These are phyloP conservation scores for Russula foetens DNA, from an alignment of 768 basidiomycete species.

Conservation along the genomic window DNA sequence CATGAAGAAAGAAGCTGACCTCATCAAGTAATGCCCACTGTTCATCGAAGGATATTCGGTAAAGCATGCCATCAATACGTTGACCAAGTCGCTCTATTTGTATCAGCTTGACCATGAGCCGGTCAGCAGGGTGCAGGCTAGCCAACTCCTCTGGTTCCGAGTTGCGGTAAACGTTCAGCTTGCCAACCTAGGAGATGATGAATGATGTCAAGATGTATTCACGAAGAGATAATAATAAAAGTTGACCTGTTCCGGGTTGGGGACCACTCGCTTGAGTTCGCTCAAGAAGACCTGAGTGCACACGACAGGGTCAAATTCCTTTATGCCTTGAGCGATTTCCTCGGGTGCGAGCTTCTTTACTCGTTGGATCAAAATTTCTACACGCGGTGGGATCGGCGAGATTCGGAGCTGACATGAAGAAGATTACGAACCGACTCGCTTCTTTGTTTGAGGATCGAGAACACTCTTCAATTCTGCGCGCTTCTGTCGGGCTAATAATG, in stretches of 20 bases:
- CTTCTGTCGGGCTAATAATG: constrained; percentile 59
- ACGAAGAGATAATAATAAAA: not conserved
- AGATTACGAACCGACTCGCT: constrained; percentile 72
- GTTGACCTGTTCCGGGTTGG: constrained; percentile 81
- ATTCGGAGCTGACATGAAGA: not conserved
- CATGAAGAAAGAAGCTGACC: constrained; percentile 34
- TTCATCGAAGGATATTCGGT: constrained; percentile 83
- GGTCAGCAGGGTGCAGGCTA: constrained; percentile 87
- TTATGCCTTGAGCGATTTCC: constrained; percentile 75
- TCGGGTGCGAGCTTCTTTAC: constrained; percentile 79
- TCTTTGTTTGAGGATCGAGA: constrained; percentile 84
- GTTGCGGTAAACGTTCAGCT: constrained; percentile 83
- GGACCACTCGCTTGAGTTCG: constrained; percentile 81
- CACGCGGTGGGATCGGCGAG: not conserved
- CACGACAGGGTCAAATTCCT: constrained; percentile 78
- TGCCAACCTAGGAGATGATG: constrained; percentile 66
- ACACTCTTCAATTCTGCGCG: constrained; percentile 88
- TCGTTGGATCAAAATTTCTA: constrained; percentile 90
- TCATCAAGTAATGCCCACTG: constrained; percentile 76
- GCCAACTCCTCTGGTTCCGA: constrained; percentile 81
- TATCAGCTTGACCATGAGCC: constrained; percentile 94
- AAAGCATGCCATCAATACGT: constrained; percentile 94
- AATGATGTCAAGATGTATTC: not conserved
- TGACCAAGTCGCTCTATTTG: constrained; percentile 85
- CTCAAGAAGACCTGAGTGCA: constrained; percentile 86